These are phyloP conservation scores for Lotmaria passim DNA, from an alignment of 208 protist species.

Conservation along the genomic window DNA sequence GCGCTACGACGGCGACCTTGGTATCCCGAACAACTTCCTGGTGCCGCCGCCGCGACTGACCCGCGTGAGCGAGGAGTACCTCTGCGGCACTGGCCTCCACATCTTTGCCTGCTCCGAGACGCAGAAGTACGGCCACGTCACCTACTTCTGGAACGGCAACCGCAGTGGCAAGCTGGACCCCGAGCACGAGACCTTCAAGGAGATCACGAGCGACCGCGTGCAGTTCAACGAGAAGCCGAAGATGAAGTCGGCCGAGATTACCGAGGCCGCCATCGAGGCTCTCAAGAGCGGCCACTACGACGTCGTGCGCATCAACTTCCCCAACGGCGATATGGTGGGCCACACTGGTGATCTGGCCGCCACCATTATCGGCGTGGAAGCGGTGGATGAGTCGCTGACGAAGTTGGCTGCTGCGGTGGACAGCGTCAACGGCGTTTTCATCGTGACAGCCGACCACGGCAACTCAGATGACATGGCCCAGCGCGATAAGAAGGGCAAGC, in stretches of 20 bases:
- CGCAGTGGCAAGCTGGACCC: constrained; percentile 91
- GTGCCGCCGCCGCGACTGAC: constrained; percentile 92
- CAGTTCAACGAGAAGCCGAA: constrained; percentile 94
- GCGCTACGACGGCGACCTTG: constrained; percentile 95
- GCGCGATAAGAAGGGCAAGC: constrained; percentile 93
- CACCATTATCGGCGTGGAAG: constrained; percentile 80
- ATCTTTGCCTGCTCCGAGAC: constrained; percentile 96
- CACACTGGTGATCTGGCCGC: constrained; percentile 94
- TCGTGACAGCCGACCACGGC: constrained; percentile 95
- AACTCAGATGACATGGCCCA: constrained; percentile 96
- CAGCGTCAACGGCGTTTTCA: constrained; percentile 80
- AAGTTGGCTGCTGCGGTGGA: constrained; percentile 88
- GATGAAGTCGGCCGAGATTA: constrained; percentile 96
- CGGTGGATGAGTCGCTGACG: constrained; percentile 86
- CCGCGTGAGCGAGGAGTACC: constrained; percentile 90
- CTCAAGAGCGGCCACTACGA: constrained; percentile 92
- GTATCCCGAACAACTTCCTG: constrained; percentile 95
- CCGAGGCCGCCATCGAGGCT: constrained; percentile 86
- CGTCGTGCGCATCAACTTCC: constrained; percentile 94
- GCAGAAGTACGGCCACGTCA: constrained; percentile 97
- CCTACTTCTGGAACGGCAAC: constrained; percentile 98
- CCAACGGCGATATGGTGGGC: constrained; percentile 97
- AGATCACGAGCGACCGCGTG: constrained; percentile 91
- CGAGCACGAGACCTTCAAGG: constrained; percentile 89
- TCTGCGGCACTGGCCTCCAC: constrained; percentile 78